These are phyloP conservation scores for Saxophila tyrrhenica DNA, from an alignment of 495 filamentous ascomycete genomes.

Conservation along the genomic window DNA sequence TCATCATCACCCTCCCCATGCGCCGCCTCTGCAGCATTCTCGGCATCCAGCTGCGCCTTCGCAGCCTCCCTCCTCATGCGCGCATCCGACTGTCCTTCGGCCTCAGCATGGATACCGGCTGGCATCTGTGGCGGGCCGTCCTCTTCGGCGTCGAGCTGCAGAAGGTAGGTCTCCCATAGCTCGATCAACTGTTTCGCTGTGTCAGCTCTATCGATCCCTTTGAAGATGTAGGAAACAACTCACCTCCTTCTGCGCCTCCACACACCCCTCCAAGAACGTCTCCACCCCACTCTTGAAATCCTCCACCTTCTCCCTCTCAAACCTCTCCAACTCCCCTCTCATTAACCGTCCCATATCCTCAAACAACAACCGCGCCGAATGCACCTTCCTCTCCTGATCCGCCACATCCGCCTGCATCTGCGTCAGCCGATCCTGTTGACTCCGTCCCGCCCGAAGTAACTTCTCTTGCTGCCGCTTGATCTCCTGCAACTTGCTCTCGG, in stretches of 20 bases:
- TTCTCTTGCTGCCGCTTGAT: constrained; percentile 80
- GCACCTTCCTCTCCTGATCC: constrained; percentile 87
- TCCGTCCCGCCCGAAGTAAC: constrained; percentile 79
- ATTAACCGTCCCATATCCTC: constrained; percentile 96
- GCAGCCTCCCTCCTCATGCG: constrained; percentile 6
- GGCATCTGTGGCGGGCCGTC: constrained; percentile 44
- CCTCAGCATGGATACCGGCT: constrained; percentile 8
- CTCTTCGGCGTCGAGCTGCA: constrained; percentile 89
- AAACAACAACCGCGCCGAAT: constrained; percentile 79
- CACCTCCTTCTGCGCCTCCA: constrained; percentile 98
- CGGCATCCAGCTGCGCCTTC: constrained; percentile 9
- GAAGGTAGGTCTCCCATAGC: constrained; percentile 93
- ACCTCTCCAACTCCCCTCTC: constrained; percentile 80
- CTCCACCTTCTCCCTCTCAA: constrained; percentile 96
- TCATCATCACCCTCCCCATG: background rate
- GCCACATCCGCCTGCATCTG: constrained; percentile 84
- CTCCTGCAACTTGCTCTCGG: constrained; percentile 81
- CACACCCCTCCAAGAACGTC: constrained; percentile 89
- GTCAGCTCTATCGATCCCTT: constrained; percentile 3
- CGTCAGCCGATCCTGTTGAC: constrained; percentile 86
- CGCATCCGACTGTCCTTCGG: constrained; percentile 7
- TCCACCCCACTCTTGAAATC: constrained; percentile 98
- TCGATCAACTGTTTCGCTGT: constrained; percentile 68
- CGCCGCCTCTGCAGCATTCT: constrained; percentile 3
- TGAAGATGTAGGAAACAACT: constrained; percentile 6